Percentiles rank a stretch among this genome's conserved stretches.
Conservation (phyloP, 2,329 filamentous ascomycete genomes). For the Ophiosphaerella herpotricha region DNA sequence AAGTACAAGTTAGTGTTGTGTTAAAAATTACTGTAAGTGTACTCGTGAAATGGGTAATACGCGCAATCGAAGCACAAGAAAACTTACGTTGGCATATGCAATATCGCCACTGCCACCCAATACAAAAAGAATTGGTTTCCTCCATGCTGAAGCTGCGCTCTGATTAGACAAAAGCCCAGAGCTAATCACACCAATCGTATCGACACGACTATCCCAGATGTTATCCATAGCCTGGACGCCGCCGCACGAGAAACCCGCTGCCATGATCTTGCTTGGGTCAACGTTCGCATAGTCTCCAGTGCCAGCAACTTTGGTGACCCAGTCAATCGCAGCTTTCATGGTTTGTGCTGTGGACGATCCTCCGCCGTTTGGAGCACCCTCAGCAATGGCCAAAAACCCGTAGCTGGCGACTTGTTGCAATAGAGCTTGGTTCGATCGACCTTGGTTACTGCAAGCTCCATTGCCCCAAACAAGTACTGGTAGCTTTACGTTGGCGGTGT, state of each 20-base stretch:
- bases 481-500: constrained; percentile 10
- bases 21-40: too few species aligned
- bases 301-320: constrained; percentile 14
- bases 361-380: constrained; percentile 13
- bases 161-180: constrained; percentile 18
- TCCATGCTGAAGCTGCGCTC: constrained; percentile 9
- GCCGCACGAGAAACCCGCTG: constrained; percentile 20
- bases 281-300: constrained; percentile 22
- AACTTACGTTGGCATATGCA: constrained; percentile 23
- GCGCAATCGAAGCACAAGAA: background rate
- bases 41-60: too few species aligned
- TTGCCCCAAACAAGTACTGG: constrained; percentile 33
- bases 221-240: constrained; percentile 18
- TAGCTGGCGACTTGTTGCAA: constrained; percentile 24
- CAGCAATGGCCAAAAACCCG: constrained; percentile 25
- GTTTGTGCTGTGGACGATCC: constrained; percentile 10
- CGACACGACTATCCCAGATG: constrained; percentile 16
- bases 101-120: constrained; percentile 22
- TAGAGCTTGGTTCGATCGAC: constrained; percentile 12
- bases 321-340: constrained; percentile 21
- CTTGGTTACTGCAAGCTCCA: constrained; percentile 26
- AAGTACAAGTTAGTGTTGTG: background rate
- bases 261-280: constrained; percentile 20
- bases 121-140: constrained; percentile 21
- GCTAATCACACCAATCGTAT: constrained; percentile 17